phyloP scores from a whole-genome alignment of 2,329 filamentous ascomycete genomes.

The Diplodia intermedia region DNA sequence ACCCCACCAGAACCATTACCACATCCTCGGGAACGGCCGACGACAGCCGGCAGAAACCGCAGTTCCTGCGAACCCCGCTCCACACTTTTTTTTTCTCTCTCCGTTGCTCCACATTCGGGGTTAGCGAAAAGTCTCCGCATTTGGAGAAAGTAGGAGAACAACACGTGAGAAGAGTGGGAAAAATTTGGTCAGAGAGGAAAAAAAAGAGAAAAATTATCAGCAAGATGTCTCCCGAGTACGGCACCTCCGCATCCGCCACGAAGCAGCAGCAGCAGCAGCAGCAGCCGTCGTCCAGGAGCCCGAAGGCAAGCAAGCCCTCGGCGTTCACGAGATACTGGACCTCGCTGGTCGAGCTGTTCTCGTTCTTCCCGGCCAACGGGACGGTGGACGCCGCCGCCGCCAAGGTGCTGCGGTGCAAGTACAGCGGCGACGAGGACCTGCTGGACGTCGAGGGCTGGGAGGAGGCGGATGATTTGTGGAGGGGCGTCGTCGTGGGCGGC shows the following conservation, averaged over 20 bases:
- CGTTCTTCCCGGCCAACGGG: conserved; percentile 8
- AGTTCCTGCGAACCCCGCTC: neutral
- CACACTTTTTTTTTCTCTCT: neutral
- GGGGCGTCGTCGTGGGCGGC: conserved; percentile 19
- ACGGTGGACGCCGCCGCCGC: conserved; percentile 4
- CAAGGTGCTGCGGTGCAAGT: conserved; percentile 9
- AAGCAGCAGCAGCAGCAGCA: neutral
- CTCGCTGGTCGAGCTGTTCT: conserved; percentile 26
- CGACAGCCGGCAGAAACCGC: neutral
- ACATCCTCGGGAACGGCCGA: neutral
- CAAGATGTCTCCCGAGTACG: conserved; percentile 4
- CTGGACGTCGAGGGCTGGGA: conserved; percentile 15
- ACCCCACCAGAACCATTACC: neutral
- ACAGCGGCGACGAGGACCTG: conserved; percentile 13
- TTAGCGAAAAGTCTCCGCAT: neutral
- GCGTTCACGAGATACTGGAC: neutral
- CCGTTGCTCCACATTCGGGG: neutral
- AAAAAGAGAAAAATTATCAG: neutral
- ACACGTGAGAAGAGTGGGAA: neutral
- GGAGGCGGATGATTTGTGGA: conserved; percentile 16
- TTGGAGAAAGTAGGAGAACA: neutral
- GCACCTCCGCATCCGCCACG: too few relatives aligned
- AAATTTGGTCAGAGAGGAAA: neutral
- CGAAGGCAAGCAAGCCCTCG: neutral
- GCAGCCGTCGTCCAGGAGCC: too few relatives aligned